phyloP scores from a whole-genome alignment of 1,284 basidiomycete genomes.

The Psilocybe mexicana region DNA sequence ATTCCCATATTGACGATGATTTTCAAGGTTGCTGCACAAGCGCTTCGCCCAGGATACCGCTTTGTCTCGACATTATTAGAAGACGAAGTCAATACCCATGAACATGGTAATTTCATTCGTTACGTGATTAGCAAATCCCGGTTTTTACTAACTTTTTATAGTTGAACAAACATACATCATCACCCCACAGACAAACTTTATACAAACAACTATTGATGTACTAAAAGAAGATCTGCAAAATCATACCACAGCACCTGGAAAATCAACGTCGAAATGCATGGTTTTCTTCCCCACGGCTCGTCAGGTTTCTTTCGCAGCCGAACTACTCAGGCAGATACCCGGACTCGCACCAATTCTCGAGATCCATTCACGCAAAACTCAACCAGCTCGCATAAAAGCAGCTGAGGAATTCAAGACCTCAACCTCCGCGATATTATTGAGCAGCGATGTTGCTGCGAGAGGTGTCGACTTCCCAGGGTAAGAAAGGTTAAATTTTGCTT shows the following conservation, averaged over 20 bases:
- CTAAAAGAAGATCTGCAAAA: slow-evolving; percentile 34
- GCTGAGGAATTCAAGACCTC: slow-evolving; percentile 54
- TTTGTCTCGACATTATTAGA: slow-evolving; percentile 64
- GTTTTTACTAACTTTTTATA: slow-evolving; percentile 15
- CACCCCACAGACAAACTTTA: slow-evolving; percentile 41
- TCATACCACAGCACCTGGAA: slow-evolving; percentile 11
- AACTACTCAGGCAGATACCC: slow-evolving; percentile 34
- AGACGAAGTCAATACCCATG: slow-evolving; percentile 66
- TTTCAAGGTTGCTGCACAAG: slow-evolving; percentile 42
- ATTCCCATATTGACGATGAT: neutral
- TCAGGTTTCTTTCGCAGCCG: slow-evolving; percentile 56
- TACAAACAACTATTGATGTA: slow-evolving; percentile 42
- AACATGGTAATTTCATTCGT: slow-evolving; percentile 46
- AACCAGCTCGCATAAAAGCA: slow-evolving; percentile 44
- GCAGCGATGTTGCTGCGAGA: slow-evolving; percentile 90
- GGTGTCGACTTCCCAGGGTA: slow-evolving; percentile 85
- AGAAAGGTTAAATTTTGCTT: slow-evolving; percentile 46
- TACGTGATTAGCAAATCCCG: neutral
- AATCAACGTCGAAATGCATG: slow-evolving; percentile 17
- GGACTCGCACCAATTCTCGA: slow-evolving; percentile 40
- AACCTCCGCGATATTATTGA: slow-evolving; percentile 61
- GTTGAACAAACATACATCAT: slow-evolving; percentile 55
- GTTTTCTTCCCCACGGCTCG: slow-evolving; percentile 67
- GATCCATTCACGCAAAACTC: slow-evolving; percentile 51
- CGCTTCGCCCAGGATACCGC: slow-evolving; percentile 49